Evolutionary conservation across 169 alveolate genomes (phyloP).

Genomic region (Theileria luwenshuni): DNA sequence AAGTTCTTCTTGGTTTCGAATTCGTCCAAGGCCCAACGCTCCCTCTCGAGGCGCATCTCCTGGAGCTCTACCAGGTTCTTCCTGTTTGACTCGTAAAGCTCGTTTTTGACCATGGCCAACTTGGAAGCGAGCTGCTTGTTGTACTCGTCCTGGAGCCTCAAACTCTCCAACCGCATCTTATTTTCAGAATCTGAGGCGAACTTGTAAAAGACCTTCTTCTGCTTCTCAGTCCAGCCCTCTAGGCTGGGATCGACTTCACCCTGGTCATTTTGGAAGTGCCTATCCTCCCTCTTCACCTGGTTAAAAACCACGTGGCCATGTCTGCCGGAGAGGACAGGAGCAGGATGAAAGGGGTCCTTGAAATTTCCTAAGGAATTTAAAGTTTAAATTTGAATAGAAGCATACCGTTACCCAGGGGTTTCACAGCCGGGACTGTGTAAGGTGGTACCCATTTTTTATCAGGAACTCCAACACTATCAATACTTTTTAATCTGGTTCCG

Average conservation of each 20-base stretch:
- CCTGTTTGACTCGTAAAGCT: slow-evolving; percentile 44
- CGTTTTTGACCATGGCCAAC: slow-evolving; percentile 29
- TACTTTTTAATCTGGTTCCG: slow-evolving; percentile 7
- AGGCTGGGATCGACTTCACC: not conserved
- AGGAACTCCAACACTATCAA: not conserved
- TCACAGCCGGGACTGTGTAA: slow-evolving; percentile 18
- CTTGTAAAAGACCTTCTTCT: slow-evolving; percentile 43
- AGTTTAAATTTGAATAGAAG: not conserved
- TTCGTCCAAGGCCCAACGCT: slow-evolving; percentile 50
- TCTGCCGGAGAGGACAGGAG: slow-evolving; percentile 2
- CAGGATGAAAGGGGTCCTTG: not conserved
- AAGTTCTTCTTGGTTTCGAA: slow-evolving; percentile 30
- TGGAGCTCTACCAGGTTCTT: slow-evolving; percentile 33
- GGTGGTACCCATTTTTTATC: slow-evolving; percentile 27
- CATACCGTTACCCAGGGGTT: slow-evolving; percentile 4
- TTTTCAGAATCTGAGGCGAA: slow-evolving; percentile 50
- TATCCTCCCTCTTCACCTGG: slow-evolving; percentile 1
- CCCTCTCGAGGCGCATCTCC: slow-evolving; percentile 45
- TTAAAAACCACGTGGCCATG: not conserved
- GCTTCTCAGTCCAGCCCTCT: slow-evolving; percentile 18
- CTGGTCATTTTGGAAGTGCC: not conserved
- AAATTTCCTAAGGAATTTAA: not conserved
- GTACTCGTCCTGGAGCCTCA: slow-evolving; percentile 56
- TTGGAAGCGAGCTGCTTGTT: slow-evolving; percentile 50
- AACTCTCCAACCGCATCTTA: slow-evolving; percentile 63